Conservation (phyloP, 2,329 filamentous ascomycete species). For the Fusarium xyrophilum region DNA sequence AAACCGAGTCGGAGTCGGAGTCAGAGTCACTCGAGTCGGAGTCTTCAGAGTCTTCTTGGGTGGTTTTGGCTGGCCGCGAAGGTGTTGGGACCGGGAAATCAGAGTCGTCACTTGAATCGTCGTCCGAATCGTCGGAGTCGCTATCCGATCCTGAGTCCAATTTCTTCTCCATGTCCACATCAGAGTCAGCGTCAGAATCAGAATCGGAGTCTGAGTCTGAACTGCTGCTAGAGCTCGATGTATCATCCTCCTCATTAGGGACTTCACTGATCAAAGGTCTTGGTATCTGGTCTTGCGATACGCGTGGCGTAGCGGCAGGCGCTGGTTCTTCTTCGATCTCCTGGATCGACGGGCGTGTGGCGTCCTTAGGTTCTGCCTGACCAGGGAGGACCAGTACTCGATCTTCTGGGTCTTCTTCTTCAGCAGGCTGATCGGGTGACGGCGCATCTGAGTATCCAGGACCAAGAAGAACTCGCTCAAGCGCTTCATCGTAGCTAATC, state of each 20-base stretch:
- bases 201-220: constrained; percentile 41
- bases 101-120: background rate
- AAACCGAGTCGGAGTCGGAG: constrained; percentile 4
- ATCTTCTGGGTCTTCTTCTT: constrained; percentile 5
- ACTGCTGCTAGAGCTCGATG: constrained; percentile 29
- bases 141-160: constrained; percentile 33
- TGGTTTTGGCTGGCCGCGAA: background rate
- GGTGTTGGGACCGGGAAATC: background rate
- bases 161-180: constrained; percentile 49
- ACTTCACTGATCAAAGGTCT: constrained; percentile 11
- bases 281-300: background rate
- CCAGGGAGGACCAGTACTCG: constrained; percentile 14
- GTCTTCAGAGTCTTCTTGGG: background rate
- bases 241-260: constrained; percentile 15
- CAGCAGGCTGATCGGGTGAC: background rate
- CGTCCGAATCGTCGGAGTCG: constrained; percentile 15
- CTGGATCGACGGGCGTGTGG: constrained; percentile 43
- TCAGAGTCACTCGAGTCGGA: no score
- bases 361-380: background rate
- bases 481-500: constrained; percentile 45
- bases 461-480: constrained; percentile 41
- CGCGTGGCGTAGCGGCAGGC: background rate
- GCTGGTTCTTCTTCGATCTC: constrained; percentile 31
- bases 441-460: background rate
- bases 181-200: constrained; percentile 44